Base-by-base conservation (phyloP, 805 yeast species). In the Candida bentonensis region DNA sequence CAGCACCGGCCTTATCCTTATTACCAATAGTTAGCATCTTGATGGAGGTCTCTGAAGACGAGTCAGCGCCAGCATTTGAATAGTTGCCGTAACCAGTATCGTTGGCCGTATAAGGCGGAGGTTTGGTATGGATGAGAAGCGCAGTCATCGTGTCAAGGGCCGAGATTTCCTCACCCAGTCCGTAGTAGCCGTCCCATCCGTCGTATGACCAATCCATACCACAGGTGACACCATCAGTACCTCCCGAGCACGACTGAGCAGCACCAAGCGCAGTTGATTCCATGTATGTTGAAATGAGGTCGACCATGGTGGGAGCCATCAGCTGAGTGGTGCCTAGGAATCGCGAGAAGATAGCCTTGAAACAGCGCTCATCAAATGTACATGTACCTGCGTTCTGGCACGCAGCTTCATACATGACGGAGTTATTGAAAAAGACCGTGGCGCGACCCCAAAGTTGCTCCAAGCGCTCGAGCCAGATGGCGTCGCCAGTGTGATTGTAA, bases 121-220 rank as follows among this genome's bases (percentile, higher is more conserved):
- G 47, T n/a, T 42, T 48, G 20, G 46, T 23, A 39, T 42, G 40
- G 27, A 46, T 23, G n/a, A 49, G 46, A 44, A 55, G 44, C 13
- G 52, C 43, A 46, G 49, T 54, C 45, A 79, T 67, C 4, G 68
- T 67, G 48, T 87, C 96, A 49, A 87, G 64, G 0, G 96, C 95
- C 26, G 79, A 65, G 73, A 84, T 82, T 64, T 89, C 95, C 64
- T 89, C 95, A 46, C 96, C 96, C 27, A 89, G 69, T 2, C 96
- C 96, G 54, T 74, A 85, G 34, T 58, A 56, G 1, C 73, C 78
- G 62, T 88, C 96, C 78, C 82, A 82, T 17, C 75, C 76, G 5
- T 60, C 59, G 17, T 49, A 52, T 2, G 73, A 63, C 97, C 97
- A 88, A 56, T 83, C 70, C 46, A 73, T 56, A 23, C 96, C 96